Evolutionary conservation across 192 early-diverging fungal genomes (phyloP), one percentile per base, ranked within the genome.

Genomic region (Phlyctochytrium planicorne): DNA sequence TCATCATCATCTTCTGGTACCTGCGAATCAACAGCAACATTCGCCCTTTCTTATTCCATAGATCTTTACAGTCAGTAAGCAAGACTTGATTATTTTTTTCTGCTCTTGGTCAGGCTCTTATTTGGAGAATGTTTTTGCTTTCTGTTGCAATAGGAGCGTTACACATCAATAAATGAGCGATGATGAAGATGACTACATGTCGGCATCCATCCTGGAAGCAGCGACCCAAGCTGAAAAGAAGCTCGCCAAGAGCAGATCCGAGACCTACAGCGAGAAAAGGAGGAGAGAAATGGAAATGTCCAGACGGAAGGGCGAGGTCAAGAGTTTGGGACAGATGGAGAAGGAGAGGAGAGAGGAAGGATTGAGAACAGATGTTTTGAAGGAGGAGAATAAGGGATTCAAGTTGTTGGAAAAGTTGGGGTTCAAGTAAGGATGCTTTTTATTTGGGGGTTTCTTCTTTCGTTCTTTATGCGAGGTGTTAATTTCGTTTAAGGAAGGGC

Each of bases 151-250:
- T n/a, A n/a, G n/a, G n/a, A n/a, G n/a, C n/a, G n/a, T n/a, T n/a
- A n/a, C n/a, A n/a, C n/a, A n/a, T n/a, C n/a, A n/a, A n/a, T n/a
- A n/a, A n/a, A 47, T 47, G 40, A 50, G 52, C 24, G 67, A 70
- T 10, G 73, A 72, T 23, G 68, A 69, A n/a, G 75, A 77, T 25
- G 77, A 79, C 65, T 79, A 79, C 73, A 75, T 79, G 73, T 68
- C 69, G 1, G 67, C 63, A 23, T 47, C 77, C 17, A 63, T 79
- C 35, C 68, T 69, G 3, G 65, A 60, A 10, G 30, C 36, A n/a
- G 30, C 60, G 23, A n/a, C 6, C 3, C 29, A 59, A 33, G 25
- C 16, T 6, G 60, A 24, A 24, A 33, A 4, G 33, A 33, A 17
- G 59, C 27, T 17, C 17, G 17, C 25, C 64, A 31, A 35, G 14